Conservation (phyloP, 192 early-diverging fungal species). For the Mortierella hygrophila region DNA sequence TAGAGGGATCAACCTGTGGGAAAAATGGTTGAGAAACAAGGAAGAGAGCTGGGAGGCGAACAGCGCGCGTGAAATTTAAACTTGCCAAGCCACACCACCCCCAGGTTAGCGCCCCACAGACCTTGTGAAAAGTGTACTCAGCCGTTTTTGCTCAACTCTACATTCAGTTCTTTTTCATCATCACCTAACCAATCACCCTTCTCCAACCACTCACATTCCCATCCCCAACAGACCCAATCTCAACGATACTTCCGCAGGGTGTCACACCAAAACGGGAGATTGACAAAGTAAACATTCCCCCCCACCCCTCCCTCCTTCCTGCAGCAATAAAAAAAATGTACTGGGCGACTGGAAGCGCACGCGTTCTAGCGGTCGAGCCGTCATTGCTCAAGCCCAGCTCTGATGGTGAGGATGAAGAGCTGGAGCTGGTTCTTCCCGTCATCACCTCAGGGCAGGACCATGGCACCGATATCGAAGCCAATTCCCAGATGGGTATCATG, state of each 20-base stretch:
- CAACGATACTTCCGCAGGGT: not conserved
- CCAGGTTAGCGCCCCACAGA: too few species aligned
- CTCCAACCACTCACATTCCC: not conserved
- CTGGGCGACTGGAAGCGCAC: constrained; percentile 63
- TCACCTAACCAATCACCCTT: too few species aligned
- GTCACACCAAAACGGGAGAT: not conserved
- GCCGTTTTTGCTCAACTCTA: not conserved
- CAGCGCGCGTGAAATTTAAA: not conserved
- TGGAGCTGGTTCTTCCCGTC: constrained; percentile 44
- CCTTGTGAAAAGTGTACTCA: not conserved
- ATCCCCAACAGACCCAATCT: not conserved
- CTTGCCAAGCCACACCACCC: constrained; percentile 1
- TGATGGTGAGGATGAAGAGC: constrained; percentile 40
- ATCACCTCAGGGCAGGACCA: constrained; percentile 39
- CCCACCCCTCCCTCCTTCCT: too few species aligned
- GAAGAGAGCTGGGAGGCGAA: not conserved
- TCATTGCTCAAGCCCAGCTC: constrained; percentile 29
- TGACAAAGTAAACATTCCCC: not conserved
- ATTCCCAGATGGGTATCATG: constrained; percentile 38
- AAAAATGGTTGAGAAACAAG: not conserved
- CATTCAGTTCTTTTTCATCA: too few species aligned
- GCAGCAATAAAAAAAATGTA: constrained; percentile 37
- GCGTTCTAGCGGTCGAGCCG: constrained; percentile 50
- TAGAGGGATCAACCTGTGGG: not conserved
- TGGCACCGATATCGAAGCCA: constrained; percentile 20